A percentile compares a stretch with the other conserved stretches of the same genome.
Evolutionary conservation across 345 rosid species (phyloP).

Genomic region (Clausena lansium): DNA sequence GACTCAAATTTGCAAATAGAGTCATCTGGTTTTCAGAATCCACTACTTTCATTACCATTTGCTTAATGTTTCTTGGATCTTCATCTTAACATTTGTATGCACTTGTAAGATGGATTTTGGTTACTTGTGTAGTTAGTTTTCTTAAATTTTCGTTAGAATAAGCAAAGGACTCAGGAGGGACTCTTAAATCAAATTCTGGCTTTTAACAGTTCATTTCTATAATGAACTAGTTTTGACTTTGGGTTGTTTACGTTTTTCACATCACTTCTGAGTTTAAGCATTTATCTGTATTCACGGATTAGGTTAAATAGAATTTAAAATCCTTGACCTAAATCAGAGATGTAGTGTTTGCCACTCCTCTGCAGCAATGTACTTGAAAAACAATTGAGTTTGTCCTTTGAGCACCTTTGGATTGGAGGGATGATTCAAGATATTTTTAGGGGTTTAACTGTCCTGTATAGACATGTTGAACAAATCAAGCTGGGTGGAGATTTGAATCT

Average conservation of each 20-base stretch:
- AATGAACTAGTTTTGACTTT: not conserved
- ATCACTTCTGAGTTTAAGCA: not conserved
- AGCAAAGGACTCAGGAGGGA: not conserved
- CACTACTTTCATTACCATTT: not conserved
- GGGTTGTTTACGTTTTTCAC: not conserved
- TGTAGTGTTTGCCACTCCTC: not conserved
- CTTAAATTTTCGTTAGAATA: not conserved
- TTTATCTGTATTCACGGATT: not conserved
- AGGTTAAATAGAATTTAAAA: not conserved
- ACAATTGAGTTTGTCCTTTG: too few species aligned
- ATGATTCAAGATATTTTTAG: not conserved
- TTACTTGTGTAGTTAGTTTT: not conserved
- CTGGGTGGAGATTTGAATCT: not conserved
- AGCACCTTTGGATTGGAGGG: not conserved
- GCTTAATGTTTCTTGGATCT: not conserved
- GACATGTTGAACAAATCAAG: not conserved
- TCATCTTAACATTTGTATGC: not conserved
- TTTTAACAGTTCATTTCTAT: not conserved
- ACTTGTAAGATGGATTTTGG: not conserved
- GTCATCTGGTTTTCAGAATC: not conserved
- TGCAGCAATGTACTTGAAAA: not conserved
- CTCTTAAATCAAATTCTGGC: not conserved
- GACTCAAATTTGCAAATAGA: not conserved
- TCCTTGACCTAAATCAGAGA: not conserved
- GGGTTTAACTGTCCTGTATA: not conserved